Conservation (phyloP, 768 basidiomycete genomes). For the Hygrocybe punicea region DNA sequence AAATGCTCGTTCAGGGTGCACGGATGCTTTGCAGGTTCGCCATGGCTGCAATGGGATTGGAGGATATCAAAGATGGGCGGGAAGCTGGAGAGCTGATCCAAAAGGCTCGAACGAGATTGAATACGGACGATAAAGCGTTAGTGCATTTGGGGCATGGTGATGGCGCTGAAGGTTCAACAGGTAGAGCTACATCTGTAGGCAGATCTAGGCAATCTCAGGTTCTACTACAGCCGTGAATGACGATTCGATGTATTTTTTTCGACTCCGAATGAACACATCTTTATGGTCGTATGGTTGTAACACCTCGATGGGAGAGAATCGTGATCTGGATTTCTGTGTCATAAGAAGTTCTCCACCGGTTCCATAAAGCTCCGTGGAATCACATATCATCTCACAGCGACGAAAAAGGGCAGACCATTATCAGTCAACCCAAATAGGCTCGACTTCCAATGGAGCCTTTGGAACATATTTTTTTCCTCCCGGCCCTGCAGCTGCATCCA, state of each 20-base stretch:
- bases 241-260: too few species aligned
- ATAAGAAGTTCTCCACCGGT: too few species aligned
- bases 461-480: constrained; percentile 36
- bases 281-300: too few species aligned
- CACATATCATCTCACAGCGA: too few species aligned
- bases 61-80: constrained; percentile 54
- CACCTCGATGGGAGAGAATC: too few species aligned
- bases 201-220: too few species aligned
- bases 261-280: too few species aligned
- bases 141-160: constrained; percentile 64
- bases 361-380: too few species aligned
- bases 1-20: constrained; percentile 72
- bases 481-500: constrained; percentile 33
- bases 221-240: too few species aligned
- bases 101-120: constrained; percentile 56
- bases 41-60: constrained; percentile 28
- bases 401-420: too few species aligned
- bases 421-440: constrained; percentile 40
- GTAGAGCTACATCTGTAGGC: too few species aligned
- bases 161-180: constrained; percentile 69
- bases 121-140: constrained; percentile 47
- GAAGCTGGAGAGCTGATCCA: constrained; percentile 62
- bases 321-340: too few species aligned
- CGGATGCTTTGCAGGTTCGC: constrained; percentile 67
- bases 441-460: constrained; percentile 35